Evolutionary conservation across 805 yeast genomes (phyloP), one percentile per base, ranked within the genome.

Genomic region (Yarrowia sp.): DNA sequence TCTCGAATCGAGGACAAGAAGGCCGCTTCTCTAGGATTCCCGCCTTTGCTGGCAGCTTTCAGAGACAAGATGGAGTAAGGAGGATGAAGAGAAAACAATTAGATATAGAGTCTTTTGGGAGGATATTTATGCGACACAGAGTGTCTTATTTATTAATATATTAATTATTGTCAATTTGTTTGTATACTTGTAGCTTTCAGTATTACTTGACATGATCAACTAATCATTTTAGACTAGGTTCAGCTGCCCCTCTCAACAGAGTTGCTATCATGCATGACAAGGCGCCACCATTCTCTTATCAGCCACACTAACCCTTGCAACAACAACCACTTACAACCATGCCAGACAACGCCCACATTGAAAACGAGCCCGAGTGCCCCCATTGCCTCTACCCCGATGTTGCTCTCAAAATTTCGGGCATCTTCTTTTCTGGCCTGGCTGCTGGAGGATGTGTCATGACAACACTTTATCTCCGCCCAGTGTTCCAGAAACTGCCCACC

Each of bases 1-100:
- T 32, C 64, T 14, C 39, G 51, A 18, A 33, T 43, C 13, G 51
- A 42, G 10, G 64, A 58, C 41, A 58, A 58, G 45, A 58, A 58
- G 64, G 64, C 64, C 2, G 64, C 64, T 17, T 58, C 64, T 33
- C 32, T 58, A 35, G 64, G 64, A 18, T 58, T 58, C 15, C 64
- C 64, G 2, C 64, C 64, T 11, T 18, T 58, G 17, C 18, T 58
- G 39, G 51, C 64, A 14, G 64, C 64, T 1, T 58, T 58, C 22
- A 33, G 61, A 39, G 61, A 55, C 47, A 51, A 51, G 41, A 48
- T 48, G 55, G 55, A 48, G 15, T 48, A 48, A n/a, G 38, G 9
- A 4, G 7, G 7, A 33, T 17, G 14, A 32, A 38, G 53, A 45
- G 51, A 36, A 45, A 32, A 48, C 55, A 33, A 48, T 18, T 48